Evolutionary conservation across 768 basidiomycete genomes (phyloP), one percentile per base, ranked within the genome.

Genomic region (Fomitopsis serialis): DNA sequence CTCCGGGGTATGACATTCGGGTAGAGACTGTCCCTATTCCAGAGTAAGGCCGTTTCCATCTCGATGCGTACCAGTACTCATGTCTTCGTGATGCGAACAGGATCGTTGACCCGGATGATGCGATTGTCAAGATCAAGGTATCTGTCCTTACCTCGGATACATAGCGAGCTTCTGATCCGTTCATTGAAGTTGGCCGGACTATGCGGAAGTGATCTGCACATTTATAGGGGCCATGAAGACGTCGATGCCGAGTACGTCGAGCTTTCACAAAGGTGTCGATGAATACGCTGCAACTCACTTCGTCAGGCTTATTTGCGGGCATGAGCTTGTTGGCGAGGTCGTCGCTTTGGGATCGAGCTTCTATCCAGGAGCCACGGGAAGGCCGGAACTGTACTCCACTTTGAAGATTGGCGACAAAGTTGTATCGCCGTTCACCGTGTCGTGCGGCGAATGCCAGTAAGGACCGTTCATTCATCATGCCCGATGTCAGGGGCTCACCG

Each of bases 371-470:
- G 66, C 64, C 8, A 67, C 61, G 42, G 80, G 75, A 42, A 74
- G 89, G 45, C 87, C 89, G 1, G 62, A 65, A 23, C 70, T 89
- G 17, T 90, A 91, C 56, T 72, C 81, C 0, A 78, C 70, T 22
- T 74, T 92, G 50, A 79, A 76, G 51, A 67, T 88, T 6, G 89
- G 88, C 5, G 85, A 92, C 63, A 86, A 82, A 61, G 85, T 92
- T 13, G 82, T 92, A 22, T 82, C 87, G 1, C 87, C 90, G 2
- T 92, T 91, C 68, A 88, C 88, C 0, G 76, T 79, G n/a, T 87
- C 81, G 46, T 92, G 90, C 58, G 85, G 84, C n/a, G 88, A 91
- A 63, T 92, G 90, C 77, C 80, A 84, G 89, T 92, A 55, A 62
- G 82, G 76, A n/a, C 7, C 49, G 24, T 36, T 7, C n/a, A 6